These are phyloP conservation scores for Fusarium paranaense DNA, from an alignment of 2,329 filamentous ascomycete species.

Conservation along the genomic window DNA sequence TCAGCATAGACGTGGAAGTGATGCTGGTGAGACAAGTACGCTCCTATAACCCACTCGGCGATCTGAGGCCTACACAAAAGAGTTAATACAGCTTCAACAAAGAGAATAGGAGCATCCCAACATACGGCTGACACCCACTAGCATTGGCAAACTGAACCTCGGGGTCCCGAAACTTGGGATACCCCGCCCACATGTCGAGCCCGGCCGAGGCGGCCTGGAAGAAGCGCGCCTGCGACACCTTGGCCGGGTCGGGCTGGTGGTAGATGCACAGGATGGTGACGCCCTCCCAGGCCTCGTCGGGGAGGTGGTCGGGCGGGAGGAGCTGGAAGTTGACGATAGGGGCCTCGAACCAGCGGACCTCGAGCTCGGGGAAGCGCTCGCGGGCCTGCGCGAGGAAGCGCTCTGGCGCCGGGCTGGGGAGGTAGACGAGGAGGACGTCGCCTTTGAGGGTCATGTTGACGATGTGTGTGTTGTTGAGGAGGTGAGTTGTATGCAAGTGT, in stretches of 20 bases:
- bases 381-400: slow-evolving; percentile 49
- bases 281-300: slow-evolving; percentile 50
- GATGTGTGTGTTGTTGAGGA: background rate
- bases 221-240: slow-evolving; percentile 53
- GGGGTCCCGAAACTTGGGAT: slow-evolving; percentile 49
- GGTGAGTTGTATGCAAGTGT: background rate
- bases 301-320: slow-evolving; percentile 41
- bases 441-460: slow-evolving; percentile 43
- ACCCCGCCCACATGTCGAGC: slow-evolving; percentile 54
- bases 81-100: background rate
- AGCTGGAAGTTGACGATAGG: slow-evolving; percentile 28
- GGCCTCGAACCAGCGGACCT: slow-evolving; percentile 50
- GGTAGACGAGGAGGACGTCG: slow-evolving; percentile 56
- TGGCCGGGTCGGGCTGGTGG: slow-evolving; percentile 46
- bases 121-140: slow-evolving; percentile 57
- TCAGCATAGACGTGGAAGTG: slow-evolving; percentile 46
- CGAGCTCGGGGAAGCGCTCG: slow-evolving; percentile 53
- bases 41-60: slow-evolving; percentile 55
- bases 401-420: slow-evolving; percentile 46
- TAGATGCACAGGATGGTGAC: slow-evolving; percentile 55
- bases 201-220: slow-evolving; percentile 60
- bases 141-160: slow-evolving; percentile 54
- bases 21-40: slow-evolving; percentile 50
- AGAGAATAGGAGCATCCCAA: background rate
- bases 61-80: slow-evolving; percentile 49